These are phyloP conservation scores for Starmerella bombicola DNA, from an alignment of 805 yeast genomes.

Conservation along the genomic window DNA sequence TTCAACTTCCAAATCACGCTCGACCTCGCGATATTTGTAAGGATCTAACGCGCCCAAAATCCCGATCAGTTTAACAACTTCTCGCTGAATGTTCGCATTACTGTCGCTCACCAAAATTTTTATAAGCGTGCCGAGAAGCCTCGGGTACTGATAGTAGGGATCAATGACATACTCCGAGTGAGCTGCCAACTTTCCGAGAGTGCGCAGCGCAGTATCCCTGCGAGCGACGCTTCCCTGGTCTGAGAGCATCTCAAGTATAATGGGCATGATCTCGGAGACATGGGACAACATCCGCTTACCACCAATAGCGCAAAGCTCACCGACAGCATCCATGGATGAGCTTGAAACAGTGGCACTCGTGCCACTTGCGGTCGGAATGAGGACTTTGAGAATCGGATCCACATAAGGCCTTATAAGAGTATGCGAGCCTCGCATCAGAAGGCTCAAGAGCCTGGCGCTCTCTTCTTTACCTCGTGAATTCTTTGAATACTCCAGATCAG, in stretches of 20 bases:
- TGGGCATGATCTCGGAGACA: slow-evolving; percentile 68
- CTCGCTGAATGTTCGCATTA: slow-evolving; percentile 53
- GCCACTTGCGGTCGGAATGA: slow-evolving; percentile 65
- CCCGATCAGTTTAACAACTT: slow-evolving; percentile 80
- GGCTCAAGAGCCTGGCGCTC: slow-evolving; percentile 60
- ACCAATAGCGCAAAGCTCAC: slow-evolving; percentile 77
- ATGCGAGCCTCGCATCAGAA: slow-evolving; percentile 63
- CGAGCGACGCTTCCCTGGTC: slow-evolving; percentile 84
- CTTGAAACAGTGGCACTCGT: slow-evolving; percentile 69
- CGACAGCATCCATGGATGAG: slow-evolving; percentile 72
- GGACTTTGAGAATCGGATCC: slow-evolving; percentile 75
- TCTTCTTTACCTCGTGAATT: slow-evolving; percentile 72
- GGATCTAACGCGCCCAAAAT: slow-evolving; percentile 96
- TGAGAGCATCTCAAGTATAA: slow-evolving; percentile 73
- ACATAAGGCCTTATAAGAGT: slow-evolving; percentile 83
- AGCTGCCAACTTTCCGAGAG: slow-evolving; percentile 78
- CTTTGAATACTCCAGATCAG: slow-evolving; percentile 73
- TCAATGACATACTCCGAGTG: slow-evolving; percentile 92
- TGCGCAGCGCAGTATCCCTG: slow-evolving; percentile 76
- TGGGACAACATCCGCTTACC: slow-evolving; percentile 72
- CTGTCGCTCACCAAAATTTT: slow-evolving; percentile 75
- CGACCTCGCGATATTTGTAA: slow-evolving; percentile 84
- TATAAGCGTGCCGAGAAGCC: slow-evolving; percentile 66
- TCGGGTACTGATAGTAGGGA: slow-evolving; percentile 85
- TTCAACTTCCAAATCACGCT: slow-evolving; percentile 42